These are phyloP conservation scores for Beauveria bassiana DNA, from an alignment of 2,329 filamentous ascomycete species.

Conservation along the genomic window DNA sequence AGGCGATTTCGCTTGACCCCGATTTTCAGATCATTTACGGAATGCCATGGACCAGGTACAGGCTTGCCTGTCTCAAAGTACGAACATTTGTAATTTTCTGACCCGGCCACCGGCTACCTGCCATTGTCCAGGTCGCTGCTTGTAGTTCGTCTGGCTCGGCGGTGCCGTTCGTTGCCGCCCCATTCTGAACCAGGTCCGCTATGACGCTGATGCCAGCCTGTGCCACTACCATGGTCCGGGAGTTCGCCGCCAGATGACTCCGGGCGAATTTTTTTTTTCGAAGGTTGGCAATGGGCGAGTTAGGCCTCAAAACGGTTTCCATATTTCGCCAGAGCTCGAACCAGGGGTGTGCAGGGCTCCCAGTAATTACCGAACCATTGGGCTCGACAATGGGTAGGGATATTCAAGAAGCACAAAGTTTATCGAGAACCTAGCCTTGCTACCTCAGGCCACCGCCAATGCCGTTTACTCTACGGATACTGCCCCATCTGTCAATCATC, in stretches of 20 bases:
- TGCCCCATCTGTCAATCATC: background rate
- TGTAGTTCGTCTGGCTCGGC: slow-evolving; percentile 10
- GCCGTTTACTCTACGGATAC: background rate
- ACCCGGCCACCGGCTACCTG: background rate
- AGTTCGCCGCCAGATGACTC: slow-evolving; percentile 1
- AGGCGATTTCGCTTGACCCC: background rate
- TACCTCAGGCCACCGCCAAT: background rate
- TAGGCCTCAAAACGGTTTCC: slow-evolving; percentile 6
- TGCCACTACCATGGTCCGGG: background rate
- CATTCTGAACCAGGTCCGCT: background rate
- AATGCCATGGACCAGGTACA: background rate
- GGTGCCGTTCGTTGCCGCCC: slow-evolving; percentile 9
- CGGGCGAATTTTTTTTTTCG: background rate
- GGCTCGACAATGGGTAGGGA: background rate
- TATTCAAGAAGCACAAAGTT: background rate
- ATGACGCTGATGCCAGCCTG: background rate
- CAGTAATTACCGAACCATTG: background rate
- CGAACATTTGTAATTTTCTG: background rate
- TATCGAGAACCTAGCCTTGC: background rate
- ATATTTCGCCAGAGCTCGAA: background rate
- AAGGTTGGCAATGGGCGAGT: background rate
- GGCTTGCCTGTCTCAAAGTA: background rate
- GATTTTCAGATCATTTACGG: background rate
- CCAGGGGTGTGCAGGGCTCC: background rate
- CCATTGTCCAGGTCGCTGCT: background rate